Evolutionary conservation across 2,329 filamentous ascomycete genomes (phyloP).

Genomic region (Penicillium sclerotigenum): DNA sequence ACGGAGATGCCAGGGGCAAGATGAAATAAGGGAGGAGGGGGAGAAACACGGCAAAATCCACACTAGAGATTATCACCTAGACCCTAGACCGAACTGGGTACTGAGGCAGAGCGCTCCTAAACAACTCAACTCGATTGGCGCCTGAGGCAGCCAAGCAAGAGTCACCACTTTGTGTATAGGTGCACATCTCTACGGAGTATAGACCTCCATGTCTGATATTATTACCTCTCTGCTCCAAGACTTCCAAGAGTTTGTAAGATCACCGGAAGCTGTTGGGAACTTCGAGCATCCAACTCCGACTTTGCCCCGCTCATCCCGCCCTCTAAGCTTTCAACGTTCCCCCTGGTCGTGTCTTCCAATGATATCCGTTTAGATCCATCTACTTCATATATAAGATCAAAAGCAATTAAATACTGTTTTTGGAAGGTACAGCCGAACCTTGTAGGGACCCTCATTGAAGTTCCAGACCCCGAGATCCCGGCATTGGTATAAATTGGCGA

Average conservation of each 20-base stretch:
- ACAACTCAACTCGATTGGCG: background rate
- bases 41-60: background rate
- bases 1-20: background rate
- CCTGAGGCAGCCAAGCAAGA: background rate
- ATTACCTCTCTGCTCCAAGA: background rate
- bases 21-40: too few relatives aligned
- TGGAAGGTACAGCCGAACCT: conserved; percentile 17
- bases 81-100: background rate
- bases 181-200: background rate
- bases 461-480: conserved; percentile 20
- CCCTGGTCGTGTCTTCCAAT: background rate
- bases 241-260: background rate
- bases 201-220: background rate
- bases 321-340: background rate
- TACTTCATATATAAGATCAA: background rate
- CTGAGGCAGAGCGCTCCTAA: background rate
- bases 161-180: too few relatives aligned
- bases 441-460: background rate
- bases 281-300: background rate
- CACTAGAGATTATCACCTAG: background rate
- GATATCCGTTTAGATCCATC: background rate
- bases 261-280: background rate
- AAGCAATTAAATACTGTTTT: background rate
- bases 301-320: background rate
- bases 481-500: conserved; percentile 6